Base-by-base conservation (phyloP, 2,329 filamentous ascomycete species). In the Claviceps africana region DNA sequence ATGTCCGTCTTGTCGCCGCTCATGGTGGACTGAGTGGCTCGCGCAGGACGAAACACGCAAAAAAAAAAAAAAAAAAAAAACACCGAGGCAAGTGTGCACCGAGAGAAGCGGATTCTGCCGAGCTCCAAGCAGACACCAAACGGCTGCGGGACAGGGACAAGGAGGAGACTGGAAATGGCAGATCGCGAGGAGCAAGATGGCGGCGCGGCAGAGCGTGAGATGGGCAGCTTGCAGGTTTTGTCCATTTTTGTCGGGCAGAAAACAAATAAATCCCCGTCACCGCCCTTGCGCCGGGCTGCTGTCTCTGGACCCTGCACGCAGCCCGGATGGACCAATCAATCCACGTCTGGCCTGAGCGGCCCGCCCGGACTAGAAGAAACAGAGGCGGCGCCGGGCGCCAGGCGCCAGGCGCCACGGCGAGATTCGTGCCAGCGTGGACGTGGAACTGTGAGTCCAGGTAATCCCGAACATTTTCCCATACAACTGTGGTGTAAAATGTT, bases 1-100 rank as follows among this genome's bases (percentile, higher is more conserved):
- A 81, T 71, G 45, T 81, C 78, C 76, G 78, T 80, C 56, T 73
- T 74, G 55, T 72, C 71, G 59, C 71, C 69, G 60, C 65, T 68
- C 74, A 77, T 77, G 35, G 55, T 69, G 53, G 30, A 35, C 52
- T 58, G 40, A 45, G 50, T 50, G 31, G 30, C 39, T 22, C 39
- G 11, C n/a, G n/a, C 33, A 39, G 25, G 28, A 35, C 45, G 19
- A 25, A 15, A 19, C 21, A 25, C 13, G 22, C 19, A 51, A 43
- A 44, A 25, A 11, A 44, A 42, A n/a, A n/a, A n/a, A n/a, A n/a
- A n/a, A n/a, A n/a, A n/a, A n/a, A n/a, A n/a, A n/a, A n/a, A n/a
- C n/a, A n/a, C n/a, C 39, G 30, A 44, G 15, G 21, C 40, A 50
- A 50, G 13, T 43, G 33, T n/a, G 28, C 11, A 35, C 39, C 28